phyloP scores from a whole-genome alignment of 805 yeast species.

The Wickerhamiella spandovensis region DNA sequence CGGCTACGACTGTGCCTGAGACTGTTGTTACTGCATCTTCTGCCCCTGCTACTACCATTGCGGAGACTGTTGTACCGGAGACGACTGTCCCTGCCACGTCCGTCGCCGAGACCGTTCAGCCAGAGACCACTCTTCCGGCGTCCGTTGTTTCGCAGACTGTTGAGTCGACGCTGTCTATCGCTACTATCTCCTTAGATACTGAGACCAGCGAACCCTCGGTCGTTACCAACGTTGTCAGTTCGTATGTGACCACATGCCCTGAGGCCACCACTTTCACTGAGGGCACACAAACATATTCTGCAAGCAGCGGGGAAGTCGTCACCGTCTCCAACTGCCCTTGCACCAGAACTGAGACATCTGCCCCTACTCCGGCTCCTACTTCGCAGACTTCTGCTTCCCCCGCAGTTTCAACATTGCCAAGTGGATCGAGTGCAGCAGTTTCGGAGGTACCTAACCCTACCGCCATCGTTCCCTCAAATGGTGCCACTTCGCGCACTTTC shows the following conservation, averaged over 20 bases:
- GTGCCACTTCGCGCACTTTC: not conserved
- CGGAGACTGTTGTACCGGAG: not conserved
- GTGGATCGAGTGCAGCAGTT: not conserved
- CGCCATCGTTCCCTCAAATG: not conserved
- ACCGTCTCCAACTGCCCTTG: conserved; percentile 13
- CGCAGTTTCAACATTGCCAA: not conserved
- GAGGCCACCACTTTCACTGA: conserved; percentile 8
- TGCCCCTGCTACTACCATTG: not conserved
- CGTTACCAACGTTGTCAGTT: conserved; percentile 33
- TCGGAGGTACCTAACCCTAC: not conserved
- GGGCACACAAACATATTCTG: conserved; percentile 13
- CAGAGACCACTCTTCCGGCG: not conserved
- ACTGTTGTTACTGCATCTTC: not conserved
- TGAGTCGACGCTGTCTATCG: not conserved
- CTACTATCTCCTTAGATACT: conserved; percentile 17
- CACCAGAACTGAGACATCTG: not conserved
- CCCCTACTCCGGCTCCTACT: not conserved
- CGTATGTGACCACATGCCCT: conserved; percentile 9
- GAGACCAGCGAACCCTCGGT: conserved; percentile 54
- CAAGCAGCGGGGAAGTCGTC: conserved; percentile 6
- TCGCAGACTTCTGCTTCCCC: not conserved
- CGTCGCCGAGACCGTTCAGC: not conserved
- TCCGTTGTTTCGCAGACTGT: not conserved
- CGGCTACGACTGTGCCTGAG: not conserved
- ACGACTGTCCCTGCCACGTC: not conserved